Percentiles rank a stretch among this genome's conserved stretches.
These are phyloP conservation scores for Ustilaginoidea virens DNA, from an alignment of 2,329 filamentous ascomycete genomes.

Conservation along the genomic window DNA sequence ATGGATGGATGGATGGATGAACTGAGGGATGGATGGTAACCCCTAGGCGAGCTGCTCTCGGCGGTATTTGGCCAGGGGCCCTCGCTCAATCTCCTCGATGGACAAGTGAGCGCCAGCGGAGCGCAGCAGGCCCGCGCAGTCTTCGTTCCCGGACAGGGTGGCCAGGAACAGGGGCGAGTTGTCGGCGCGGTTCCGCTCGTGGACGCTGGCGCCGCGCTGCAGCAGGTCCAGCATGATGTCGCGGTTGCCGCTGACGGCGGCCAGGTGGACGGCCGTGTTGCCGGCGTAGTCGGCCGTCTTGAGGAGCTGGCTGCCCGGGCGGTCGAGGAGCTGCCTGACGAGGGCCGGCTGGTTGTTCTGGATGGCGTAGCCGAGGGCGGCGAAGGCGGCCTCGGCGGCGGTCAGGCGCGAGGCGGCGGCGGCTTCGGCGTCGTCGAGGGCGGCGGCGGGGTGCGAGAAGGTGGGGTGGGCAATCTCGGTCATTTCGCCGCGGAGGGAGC, in stretches of 20 bases:
- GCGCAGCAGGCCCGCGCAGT: slow-evolving; percentile 36
- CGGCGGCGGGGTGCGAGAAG: slow-evolving; percentile 58
- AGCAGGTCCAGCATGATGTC: slow-evolving; percentile 45
- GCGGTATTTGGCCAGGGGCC: slow-evolving; percentile 9
- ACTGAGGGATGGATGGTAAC: neutral
- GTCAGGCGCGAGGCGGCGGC: slow-evolving; percentile 27
- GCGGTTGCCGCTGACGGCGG: slow-evolving; percentile 36
- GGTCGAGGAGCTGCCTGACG: slow-evolving; percentile 51
- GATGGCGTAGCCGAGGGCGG: slow-evolving; percentile 67
- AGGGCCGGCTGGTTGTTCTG: slow-evolving; percentile 51
- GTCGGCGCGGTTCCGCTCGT: slow-evolving; percentile 47
- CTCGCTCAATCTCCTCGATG: slow-evolving; percentile 20
- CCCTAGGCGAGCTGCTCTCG: slow-evolving; percentile 1
- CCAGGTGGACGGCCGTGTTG: slow-evolving; percentile 52
- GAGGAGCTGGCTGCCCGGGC: slow-evolving; percentile 49
- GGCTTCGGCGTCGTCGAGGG: slow-evolving; percentile 24
- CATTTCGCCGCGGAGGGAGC: slow-evolving; percentile 69
- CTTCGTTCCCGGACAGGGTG: slow-evolving; percentile 37
- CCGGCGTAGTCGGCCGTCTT: slow-evolving; percentile 69
- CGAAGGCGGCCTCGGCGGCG: slow-evolving; percentile 48
- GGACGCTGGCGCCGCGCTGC: slow-evolving; percentile 47
- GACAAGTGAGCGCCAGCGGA: slow-evolving; percentile 45
- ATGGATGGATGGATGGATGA: too few relatives aligned
- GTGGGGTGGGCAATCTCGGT: slow-evolving; percentile 59
- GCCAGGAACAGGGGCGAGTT: slow-evolving; percentile 53